Base-by-base conservation (phyloP, 2,329 filamentous ascomycete species). In the Stagonosporopsis chrysanthemi region DNA sequence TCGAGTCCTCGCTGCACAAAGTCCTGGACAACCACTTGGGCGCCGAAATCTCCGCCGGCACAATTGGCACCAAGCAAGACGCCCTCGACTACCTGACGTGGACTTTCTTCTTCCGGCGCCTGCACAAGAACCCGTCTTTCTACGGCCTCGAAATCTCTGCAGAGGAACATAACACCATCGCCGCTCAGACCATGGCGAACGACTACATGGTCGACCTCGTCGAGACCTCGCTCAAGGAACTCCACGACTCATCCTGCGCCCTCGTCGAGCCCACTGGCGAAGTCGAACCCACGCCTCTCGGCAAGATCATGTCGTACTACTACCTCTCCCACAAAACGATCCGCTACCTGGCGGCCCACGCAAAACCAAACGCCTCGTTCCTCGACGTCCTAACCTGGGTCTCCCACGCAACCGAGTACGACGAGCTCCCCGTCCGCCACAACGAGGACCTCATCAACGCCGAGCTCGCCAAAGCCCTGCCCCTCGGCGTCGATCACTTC, bases 271-370 rank as follows among this genome's bases (percentile, higher is more conserved):
- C 89, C 41, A 97, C 95, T 63, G 94, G 94, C 40, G 90, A 97
- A 66, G 88, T 99, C 26, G 90, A 97, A 66, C 82, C 94, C 0
- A 98, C 95, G 0, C 89, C 94, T 0, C 84, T 98, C 6, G 95
- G 95, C 69, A 97, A 97, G 80, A 98, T 99, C 72, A 97, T 98
- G 92, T 96, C 91, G 75, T 99, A 98, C 82, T 99, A 99, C 83
- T 99, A 99, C 73, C 88, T 82, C 44, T 96, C 93, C 0, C 95
- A 99, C 80, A 90, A 90, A 77, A 99, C 95, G 0, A 92, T 99
- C 68, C 90, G 95, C 1, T 88, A 92, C 68, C 85, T 99, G 6
- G 86, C 90, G 62, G 83, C 86, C 43, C 85, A 94, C 64, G 91
- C 90, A 23, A 94, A 90, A 69, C 84, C 87, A 0, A 80, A 88